Conservation (phyloP, 2,329 filamentous ascomycete genomes). For the Aspergillus tanneri region DNA sequence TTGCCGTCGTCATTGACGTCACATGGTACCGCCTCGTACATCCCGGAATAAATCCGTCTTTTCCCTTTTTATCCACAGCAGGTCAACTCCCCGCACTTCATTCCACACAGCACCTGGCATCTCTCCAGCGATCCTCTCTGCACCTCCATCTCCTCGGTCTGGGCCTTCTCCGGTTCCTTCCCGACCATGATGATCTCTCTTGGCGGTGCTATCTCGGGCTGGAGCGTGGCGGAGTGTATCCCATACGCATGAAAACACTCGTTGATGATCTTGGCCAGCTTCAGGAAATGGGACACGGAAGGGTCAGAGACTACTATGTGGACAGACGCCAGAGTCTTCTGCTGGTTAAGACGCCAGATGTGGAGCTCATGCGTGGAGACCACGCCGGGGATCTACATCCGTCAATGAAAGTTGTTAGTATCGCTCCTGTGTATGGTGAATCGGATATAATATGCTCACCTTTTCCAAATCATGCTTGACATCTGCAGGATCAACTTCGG, state of each 20-base stretch:
- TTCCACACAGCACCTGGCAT: constrained; percentile 56
- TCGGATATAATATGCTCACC: constrained; percentile 37
- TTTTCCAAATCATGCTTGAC: constrained; percentile 68
- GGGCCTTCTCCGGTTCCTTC: constrained; percentile 8
- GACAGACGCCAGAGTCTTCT: constrained; percentile 67
- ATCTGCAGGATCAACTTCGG: constrained; percentile 59
- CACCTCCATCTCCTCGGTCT: constrained; percentile 12
- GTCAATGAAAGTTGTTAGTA: constrained; percentile 14
- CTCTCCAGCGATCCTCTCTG: constrained; percentile 32
- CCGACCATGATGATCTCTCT: constrained; percentile 2
- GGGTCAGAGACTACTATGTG: constrained; percentile 64
- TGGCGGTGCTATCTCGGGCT: constrained; percentile 57
- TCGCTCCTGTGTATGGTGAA: too few species aligned
- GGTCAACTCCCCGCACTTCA: constrained; percentile 52
- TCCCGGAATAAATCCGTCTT: neutral
- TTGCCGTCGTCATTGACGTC: too few species aligned
- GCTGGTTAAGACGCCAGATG: constrained; percentile 71
- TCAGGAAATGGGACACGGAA: constrained; percentile 58
- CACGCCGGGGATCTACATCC: constrained; percentile 61
- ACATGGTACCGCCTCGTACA: too few species aligned
- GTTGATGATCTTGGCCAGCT: constrained; percentile 60
- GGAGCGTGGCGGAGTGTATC: constrained; percentile 69
- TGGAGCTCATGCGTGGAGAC: constrained; percentile 69
- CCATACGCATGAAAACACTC: constrained; percentile 73
- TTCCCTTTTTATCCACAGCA: constrained; percentile 47